phyloP scores from a whole-genome alignment of 2,329 filamentous ascomycete genomes.

The Aspergillus candidus region DNA sequence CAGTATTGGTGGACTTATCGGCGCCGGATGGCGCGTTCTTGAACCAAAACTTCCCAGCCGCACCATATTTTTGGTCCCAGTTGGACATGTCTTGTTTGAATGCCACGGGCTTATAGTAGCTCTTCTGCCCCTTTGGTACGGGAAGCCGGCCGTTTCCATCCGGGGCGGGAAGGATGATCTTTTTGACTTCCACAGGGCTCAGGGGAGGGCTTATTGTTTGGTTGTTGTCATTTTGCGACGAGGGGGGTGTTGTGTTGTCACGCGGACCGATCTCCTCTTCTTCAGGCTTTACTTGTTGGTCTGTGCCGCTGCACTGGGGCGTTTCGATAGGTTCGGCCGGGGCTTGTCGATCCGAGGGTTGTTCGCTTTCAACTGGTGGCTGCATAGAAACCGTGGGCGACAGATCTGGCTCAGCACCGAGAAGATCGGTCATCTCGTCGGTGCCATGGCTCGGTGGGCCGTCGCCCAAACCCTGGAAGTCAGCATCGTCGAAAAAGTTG shows the following conservation, averaged over 20 bases:
- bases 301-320: slow-evolving; percentile 1
- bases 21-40: slow-evolving; percentile 8
- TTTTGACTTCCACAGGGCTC: slow-evolving; percentile 37
- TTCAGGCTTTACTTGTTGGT: not conserved
- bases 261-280: slow-evolving; percentile 6
- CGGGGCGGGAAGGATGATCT: slow-evolving; percentile 39
- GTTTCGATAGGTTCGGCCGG: slow-evolving; percentile 1
- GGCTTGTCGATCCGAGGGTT: not conserved
- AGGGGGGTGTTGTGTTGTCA: slow-evolving; percentile 1
- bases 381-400: slow-evolving; percentile 5
- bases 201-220: slow-evolving; percentile 36
- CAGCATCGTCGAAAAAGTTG: slow-evolving; percentile 57
- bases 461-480: slow-evolving; percentile 23
- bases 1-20: slow-evolving; percentile 4
- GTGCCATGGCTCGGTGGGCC: slow-evolving; percentile 9
- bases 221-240: slow-evolving; percentile 14
- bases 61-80: slow-evolving; percentile 50
- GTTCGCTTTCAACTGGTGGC: not conserved
- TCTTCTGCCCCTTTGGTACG: slow-evolving; percentile 20
- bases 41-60: slow-evolving; percentile 43
- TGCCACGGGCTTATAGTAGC: slow-evolving; percentile 47
- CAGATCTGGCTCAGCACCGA: slow-evolving; percentile 9
- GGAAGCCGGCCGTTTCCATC: slow-evolving; percentile 5
- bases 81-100: slow-evolving; percentile 46
- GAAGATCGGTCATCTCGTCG: slow-evolving; percentile 12